phyloP scores from a whole-genome alignment of 2,329 filamentous ascomycete species.

The Dendryphion nanum region DNA sequence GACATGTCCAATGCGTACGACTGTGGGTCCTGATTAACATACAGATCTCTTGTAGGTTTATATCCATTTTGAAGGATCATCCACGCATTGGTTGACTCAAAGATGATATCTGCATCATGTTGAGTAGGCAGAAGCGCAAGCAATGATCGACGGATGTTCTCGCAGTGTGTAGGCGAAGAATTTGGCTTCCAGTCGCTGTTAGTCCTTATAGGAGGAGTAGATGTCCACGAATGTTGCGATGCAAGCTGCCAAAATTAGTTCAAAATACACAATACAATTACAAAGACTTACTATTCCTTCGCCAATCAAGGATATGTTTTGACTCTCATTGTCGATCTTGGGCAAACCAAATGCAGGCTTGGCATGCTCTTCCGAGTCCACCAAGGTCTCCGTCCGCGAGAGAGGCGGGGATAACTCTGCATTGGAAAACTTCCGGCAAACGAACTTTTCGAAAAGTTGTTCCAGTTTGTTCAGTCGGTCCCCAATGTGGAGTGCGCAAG shows the following conservation, averaged over 20 bases:
- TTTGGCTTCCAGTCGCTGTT: conserved; percentile 11
- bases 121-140: conserved; percentile 33
- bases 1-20: conserved; percentile 35
- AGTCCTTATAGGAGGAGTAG: conserved; percentile 27
- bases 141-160: conserved; percentile 21
- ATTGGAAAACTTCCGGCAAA: conserved; percentile 28
- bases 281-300: conserved; percentile 27
- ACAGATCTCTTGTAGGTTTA: conserved; percentile 27
- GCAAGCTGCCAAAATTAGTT: conserved; percentile 18
- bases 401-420: conserved; percentile 17
- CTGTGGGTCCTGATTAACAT: conserved; percentile 27
- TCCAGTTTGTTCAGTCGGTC: conserved; percentile 35
- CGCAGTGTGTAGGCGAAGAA: conserved; percentile 5
- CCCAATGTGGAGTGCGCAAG: conserved; percentile 29
- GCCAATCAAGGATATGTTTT: conserved; percentile 27
- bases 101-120: conserved; percentile 36
- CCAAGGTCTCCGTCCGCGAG: conserved; percentile 3
- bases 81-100: conserved; percentile 37
- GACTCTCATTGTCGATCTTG: conserved; percentile 19
- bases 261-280: conserved; percentile 1
- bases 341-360: conserved; percentile 16
- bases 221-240: conserved; percentile 26
- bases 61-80: conserved; percentile 31
- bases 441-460: conserved; percentile 35
- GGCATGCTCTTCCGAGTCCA: conserved; percentile 18